Percentiles rank a stretch among this genome's conserved stretches.
These are phyloP conservation scores for Kodamaea derodonti DNA, from an alignment of 1,139 yeast species.

Conservation along the genomic window DNA sequence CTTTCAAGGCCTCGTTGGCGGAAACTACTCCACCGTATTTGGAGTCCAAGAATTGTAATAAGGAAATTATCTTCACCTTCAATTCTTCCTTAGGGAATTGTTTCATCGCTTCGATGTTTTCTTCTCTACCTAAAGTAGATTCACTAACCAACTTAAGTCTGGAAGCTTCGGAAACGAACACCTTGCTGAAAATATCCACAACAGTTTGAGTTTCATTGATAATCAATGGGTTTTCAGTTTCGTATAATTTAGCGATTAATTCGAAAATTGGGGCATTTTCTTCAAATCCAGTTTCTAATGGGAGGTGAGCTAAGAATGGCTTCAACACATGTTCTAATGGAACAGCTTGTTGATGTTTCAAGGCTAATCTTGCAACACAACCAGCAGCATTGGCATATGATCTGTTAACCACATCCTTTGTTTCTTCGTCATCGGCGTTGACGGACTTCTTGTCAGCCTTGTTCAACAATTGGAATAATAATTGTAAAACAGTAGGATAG, in stretches of 20 bases:
- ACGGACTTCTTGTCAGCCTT: slow-evolving; percentile 71
- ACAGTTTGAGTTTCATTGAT: slow-evolving; percentile 58
- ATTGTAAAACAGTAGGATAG: slow-evolving; percentile 68
- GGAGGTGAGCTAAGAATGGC: slow-evolving; percentile 73
- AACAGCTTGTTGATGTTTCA: slow-evolving; percentile 66
- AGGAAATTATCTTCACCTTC: slow-evolving; percentile 59
- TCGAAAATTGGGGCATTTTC: slow-evolving; percentile 90
- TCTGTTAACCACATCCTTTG: slow-evolving; percentile 76
- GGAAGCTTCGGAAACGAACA: slow-evolving; percentile 71
- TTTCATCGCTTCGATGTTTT: slow-evolving; percentile 68
- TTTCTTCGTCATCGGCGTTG: slow-evolving; percentile 69
- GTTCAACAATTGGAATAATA: slow-evolving; percentile 73
- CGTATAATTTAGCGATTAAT: slow-evolving; percentile 69
- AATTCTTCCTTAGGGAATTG: slow-evolving; percentile 73
- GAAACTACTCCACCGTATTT: slow-evolving; percentile 21
- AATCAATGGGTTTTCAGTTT: slow-evolving; percentile 55
- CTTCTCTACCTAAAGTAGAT: slow-evolving; percentile 80
- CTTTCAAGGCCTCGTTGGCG: slow-evolving; percentile 37
- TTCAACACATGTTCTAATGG: slow-evolving; percentile 81
- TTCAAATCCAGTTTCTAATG: slow-evolving; percentile 84
- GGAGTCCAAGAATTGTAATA: slow-evolving; percentile 70
- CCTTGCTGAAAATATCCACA: slow-evolving; percentile 63
- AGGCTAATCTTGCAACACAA: slow-evolving; percentile 89
- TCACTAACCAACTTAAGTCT: slow-evolving; percentile 65
- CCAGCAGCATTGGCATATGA: slow-evolving; percentile 95